phyloP scores from a whole-genome alignment of 148 eudicot species.

The Dysphania ambrosioides region DNA sequence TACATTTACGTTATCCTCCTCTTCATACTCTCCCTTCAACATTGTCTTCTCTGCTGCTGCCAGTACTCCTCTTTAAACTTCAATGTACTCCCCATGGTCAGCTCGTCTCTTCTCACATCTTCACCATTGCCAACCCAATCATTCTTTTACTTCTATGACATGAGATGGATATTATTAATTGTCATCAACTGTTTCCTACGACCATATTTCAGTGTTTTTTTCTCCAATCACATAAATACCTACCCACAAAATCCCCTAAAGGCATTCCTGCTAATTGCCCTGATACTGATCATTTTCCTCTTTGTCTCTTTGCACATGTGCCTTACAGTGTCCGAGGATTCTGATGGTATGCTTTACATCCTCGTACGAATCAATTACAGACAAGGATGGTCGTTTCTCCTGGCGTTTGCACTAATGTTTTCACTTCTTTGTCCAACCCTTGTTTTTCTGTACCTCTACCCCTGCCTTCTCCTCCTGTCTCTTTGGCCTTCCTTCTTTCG shows the following conservation, averaged over 20 bases:
- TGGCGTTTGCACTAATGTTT: neutral
- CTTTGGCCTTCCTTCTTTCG: constrained; percentile 1
- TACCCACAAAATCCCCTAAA: neutral
- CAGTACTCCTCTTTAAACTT: too few relatives aligned
- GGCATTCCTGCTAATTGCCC: neutral
- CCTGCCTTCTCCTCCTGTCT: neutral
- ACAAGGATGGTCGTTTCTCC: neutral
- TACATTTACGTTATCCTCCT: neutral
- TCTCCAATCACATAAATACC: neutral
- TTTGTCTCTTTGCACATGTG: neutral
- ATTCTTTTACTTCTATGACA: neutral
- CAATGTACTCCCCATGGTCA: neutral
- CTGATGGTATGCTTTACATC: neutral
- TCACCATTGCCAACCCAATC: neutral
- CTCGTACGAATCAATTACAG: neutral
- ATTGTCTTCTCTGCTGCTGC: neutral
- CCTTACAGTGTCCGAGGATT: neutral
- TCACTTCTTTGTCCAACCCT: neutral
- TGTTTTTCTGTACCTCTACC: neutral
- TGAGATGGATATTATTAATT: neutral
- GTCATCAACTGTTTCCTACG: neutral
- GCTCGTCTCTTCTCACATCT: too few relatives aligned
- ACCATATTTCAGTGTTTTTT: neutral
- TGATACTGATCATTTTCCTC: neutral
- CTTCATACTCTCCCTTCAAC: neutral